Percentiles rank a stretch among this genome's conserved stretches.
These are phyloP conservation scores for Coemansia reversa DNA, from an alignment of 192 early-diverging fungal species.

Conservation along the genomic window DNA sequence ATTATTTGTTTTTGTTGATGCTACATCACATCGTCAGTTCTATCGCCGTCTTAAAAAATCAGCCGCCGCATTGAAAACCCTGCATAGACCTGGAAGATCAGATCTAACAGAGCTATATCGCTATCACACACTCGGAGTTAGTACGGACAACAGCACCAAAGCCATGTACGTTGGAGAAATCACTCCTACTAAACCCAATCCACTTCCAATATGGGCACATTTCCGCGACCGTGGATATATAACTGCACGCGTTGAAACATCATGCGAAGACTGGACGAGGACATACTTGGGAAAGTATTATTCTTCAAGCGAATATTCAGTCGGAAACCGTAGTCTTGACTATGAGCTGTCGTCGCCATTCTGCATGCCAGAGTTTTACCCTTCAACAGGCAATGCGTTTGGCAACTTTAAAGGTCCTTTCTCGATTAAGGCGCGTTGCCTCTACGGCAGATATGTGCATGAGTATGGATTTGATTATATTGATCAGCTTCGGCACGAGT, in stretches of 20 bases:
- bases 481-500: conserved; percentile 33
- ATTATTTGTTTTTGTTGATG: conserved; percentile 57
- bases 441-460: conserved; percentile 44
- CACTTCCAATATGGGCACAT: conserved; percentile 59
- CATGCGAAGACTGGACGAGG: conserved; percentile 57
- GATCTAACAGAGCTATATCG: conserved; percentile 56
- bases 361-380: conserved; percentile 57
- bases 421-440: conserved; percentile 39
- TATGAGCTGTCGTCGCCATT: conserved; percentile 60
- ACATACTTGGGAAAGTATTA: conserved; percentile 36
- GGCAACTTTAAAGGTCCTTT: conserved; percentile 56
- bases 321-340: conserved; percentile 48
- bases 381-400: conserved; percentile 49
- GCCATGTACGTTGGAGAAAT: conserved; percentile 53
- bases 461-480: conserved; percentile 49
- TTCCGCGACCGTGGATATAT: conserved; percentile 58
- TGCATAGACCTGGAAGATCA: conserved; percentile 32
- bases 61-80: conserved; percentile 15
- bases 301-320: conserved; percentile 24
- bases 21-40: conserved; percentile 56
- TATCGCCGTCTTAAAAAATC: conserved; percentile 57
- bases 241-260: conserved; percentile 53
- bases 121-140: conserved; percentile 56
- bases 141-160: conserved; percentile 55
- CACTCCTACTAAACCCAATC: conserved; percentile 23